Base-by-base conservation (phyloP, 768 basidiomycete genomes). In the Chiua virens region DNA sequence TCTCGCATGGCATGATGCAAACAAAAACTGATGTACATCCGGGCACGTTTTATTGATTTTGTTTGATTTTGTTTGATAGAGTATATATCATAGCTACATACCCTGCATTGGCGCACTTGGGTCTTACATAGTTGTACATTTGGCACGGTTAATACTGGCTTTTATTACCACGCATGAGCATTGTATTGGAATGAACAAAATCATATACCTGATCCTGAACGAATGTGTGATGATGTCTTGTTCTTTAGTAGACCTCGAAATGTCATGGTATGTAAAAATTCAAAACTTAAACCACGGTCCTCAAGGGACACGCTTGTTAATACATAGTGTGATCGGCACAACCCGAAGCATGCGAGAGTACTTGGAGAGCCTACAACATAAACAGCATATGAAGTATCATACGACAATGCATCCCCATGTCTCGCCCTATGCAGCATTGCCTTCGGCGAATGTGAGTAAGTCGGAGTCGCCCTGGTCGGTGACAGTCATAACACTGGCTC, bases 391-490 rank as follows among this genome's bases (percentile, higher is more conserved):
- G 38, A 22, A 34, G 49, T 50, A 47, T 34, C 48, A 52, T 48
- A 48, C 37, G 40, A 7, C 5, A 8, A 5, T 13, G 38, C 20
- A n/a, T 17, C 45, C 39, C 36, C 39, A 30, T 15, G 8, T 23
- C 14, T 23, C 27, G 39, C 58, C 71, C 80, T 79, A 89, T 67
- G 82, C 72, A 44, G 84, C 76, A 50, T 74, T 80, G 42, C 79
- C 84, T 76, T 92, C 91, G 53, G 90, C 87, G 57, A 92, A 85
- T 69, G 79, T 86, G 66, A 96, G 86, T 65, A 99, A 79, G 73
- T 98, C 96, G 57, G 92, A 94, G 78, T 98, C 97, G 69, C 96
- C 96, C 61, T 87, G 89, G 77, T 98, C 93, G 61, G 83, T 79
- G 73, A 99, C 84, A 60, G 94, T 94, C 94, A 98, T 97, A 69